Evolutionary conservation across 1,139 yeast species (phyloP).

Genomic region (Geotrichum restrictum): DNA sequence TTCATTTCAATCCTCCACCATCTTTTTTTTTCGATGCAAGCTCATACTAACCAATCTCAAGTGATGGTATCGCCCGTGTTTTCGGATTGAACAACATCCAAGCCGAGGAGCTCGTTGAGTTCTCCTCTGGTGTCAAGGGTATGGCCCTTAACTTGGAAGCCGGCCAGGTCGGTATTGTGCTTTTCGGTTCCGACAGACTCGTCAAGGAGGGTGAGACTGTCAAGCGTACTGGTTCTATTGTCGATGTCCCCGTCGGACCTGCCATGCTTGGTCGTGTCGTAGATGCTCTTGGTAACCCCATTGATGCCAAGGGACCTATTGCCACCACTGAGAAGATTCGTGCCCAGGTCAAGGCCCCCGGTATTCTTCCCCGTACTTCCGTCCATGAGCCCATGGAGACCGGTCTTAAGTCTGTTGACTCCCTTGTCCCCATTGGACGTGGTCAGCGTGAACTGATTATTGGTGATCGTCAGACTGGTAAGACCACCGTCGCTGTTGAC

Average conservation of each 20-base stretch:
- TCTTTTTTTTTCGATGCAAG: not conserved
- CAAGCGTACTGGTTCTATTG: slow-evolving; percentile 99
- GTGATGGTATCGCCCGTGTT: slow-evolving; percentile 99
- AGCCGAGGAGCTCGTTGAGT: slow-evolving; percentile 99
- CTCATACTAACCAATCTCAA: slow-evolving; percentile 30
- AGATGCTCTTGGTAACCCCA: slow-evolving; percentile 98
- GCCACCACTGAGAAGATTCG: slow-evolving; percentile 79
- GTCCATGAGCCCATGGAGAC: slow-evolving; percentile 99
- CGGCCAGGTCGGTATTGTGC: slow-evolving; percentile 99
- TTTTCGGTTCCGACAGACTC: slow-evolving; percentile 98
- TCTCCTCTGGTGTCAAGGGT: slow-evolving; percentile 99
- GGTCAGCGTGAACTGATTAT: slow-evolving; percentile 99
- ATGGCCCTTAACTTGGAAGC: slow-evolving; percentile 99
- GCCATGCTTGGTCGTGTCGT: slow-evolving; percentile 98
- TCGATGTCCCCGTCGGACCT: slow-evolving; percentile 99
- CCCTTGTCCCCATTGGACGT: slow-evolving; percentile 99
- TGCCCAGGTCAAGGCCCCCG: slow-evolving; percentile 99
- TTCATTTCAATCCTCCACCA: slow-evolving; percentile 9
- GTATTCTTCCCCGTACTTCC: slow-evolving; percentile 98
- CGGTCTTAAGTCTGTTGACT: slow-evolving; percentile 98
- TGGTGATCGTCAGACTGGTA: slow-evolving; percentile 99
- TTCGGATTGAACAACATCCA: slow-evolving; percentile 99
- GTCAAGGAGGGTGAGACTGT: slow-evolving; percentile 99
- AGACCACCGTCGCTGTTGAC: slow-evolving; percentile 98
- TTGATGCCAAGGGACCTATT: slow-evolving; percentile 99